Evolutionary conservation across 148 eudicot species (phyloP).

Genomic region (Euryodendron excelsum): DNA sequence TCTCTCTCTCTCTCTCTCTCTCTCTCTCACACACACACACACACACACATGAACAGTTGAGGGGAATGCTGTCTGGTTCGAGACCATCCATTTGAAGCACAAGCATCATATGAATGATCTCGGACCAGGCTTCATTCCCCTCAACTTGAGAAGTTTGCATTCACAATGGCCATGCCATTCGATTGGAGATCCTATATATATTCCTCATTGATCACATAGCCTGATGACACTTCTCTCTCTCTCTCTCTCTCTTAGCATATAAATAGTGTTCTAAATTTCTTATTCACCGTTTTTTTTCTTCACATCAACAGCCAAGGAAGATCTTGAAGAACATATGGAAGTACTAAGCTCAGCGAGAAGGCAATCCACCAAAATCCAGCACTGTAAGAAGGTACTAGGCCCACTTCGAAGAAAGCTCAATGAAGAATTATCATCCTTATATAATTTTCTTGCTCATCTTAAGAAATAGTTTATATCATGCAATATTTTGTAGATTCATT

Average conservation of each 20-base stretch:
- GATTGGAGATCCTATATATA: no score
- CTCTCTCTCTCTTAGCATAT: background rate
- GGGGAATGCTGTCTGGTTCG: constrained; percentile 85
- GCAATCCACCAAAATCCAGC: background rate
- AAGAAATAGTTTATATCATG: background rate
- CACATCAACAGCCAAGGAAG: background rate
- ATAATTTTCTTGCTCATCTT: background rate
- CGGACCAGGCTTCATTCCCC: constrained; percentile 99
- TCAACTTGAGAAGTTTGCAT: constrained; percentile 32
- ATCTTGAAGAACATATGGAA: background rate
- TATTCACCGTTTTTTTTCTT: background rate
- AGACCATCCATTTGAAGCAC: constrained; percentile 33
- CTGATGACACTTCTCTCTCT: background rate
- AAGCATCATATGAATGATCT: constrained; percentile 25
- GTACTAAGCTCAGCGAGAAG: background rate
- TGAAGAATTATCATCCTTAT: background rate
- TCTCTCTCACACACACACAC: background rate
- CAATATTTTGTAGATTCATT: background rate
- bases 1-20: constrained; percentile 18
- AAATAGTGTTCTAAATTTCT: background rate
- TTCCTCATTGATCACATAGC: background rate
- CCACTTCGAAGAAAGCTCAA: background rate
- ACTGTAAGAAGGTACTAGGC: background rate
- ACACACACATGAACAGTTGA: constrained; percentile 42
- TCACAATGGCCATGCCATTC: background rate